Evolutionary conservation across 192 early-diverging fungal genomes (phyloP), one percentile per base, ranked within the genome.

Genomic region (Coemansia sp.): DNA sequence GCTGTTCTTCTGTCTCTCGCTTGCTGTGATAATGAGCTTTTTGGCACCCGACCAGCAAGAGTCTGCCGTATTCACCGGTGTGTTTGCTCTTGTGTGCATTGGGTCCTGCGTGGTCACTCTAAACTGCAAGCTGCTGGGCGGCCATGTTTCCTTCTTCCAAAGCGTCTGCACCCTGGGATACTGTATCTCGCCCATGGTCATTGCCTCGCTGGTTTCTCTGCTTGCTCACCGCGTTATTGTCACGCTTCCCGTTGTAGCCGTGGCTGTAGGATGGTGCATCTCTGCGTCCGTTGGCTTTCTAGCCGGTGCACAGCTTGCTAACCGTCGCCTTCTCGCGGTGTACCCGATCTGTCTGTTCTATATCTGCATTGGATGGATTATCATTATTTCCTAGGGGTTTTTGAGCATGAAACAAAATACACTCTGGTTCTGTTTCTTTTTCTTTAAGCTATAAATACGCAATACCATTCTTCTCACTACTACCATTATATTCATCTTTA

Each of bases 331-430:
- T 51, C 83, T 99, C 48, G 96, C 93, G 11, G 87, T 98, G 39
- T 99, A 98, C 73, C 97, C 97, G 48, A 89, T 99, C 22, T 93
- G 90, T 65, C 78, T 99, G 64, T 99, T 99, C 68, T 99, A 96
- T 77, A 93, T 97, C 61, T 84, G 92, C 70, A 94, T 99, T 73
- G 91, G 87, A 47, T 99, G 97, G 97, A 87, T 98, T 82, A 90
- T 99, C 59, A 83, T 91, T 22, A 90, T 93, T 39, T 90, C 90
- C 52, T 89, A 66, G 63, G 32, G 32, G 19, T 39, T 40, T 22
- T n/a, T 15, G 47, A 22, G 56, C 3, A 8, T 58, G 11, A 3
- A 65, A 55, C 39, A 49, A 39, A 65, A 54, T 13, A 49, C 32
- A 61, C 16, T 32, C 6, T 6, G 19, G 12, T 22, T 22, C 46